A percentile compares a stretch with the other conserved stretches of the same genome.
These are phyloP conservation scores for Pistacia atlantica DNA, from an alignment of 345 rosid genomes.

Conservation along the genomic window DNA sequence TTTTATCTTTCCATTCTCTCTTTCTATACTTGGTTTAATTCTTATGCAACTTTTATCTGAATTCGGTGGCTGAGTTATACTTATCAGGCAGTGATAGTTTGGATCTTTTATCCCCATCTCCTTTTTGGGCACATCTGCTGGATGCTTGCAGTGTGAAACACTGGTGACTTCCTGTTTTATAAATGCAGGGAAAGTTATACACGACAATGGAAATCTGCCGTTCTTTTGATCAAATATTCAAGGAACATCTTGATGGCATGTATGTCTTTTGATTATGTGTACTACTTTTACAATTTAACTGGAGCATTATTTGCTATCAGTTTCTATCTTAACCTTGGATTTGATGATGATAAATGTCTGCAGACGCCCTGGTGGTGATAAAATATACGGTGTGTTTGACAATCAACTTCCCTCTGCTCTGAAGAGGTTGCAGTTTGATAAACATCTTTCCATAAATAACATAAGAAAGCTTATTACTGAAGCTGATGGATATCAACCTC, in stretches of 20 bases:
- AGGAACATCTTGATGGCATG: conserved; percentile 94
- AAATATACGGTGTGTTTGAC: conserved; percentile 79
- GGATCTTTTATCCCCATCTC: not conserved
- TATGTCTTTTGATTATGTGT: conserved; percentile 27
- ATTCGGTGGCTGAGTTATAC: conserved; percentile 5
- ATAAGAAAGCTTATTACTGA: conserved; percentile 84
- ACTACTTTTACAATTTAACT: not conserved
- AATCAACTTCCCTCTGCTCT: conserved; percentile 86
- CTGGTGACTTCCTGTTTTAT: conserved; percentile 15
- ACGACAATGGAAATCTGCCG: conserved; percentile 96
- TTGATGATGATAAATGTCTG: conserved; percentile 21
- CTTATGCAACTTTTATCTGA: not conserved
- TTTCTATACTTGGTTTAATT: not conserved
- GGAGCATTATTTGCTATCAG: not conserved
- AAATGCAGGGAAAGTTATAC: conserved; percentile 82
- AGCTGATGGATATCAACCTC: conserved; percentile 99
- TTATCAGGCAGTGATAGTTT: not conserved
- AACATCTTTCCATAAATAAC: conserved; percentile 85
- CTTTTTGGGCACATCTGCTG: not conserved
- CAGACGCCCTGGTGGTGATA: conserved; percentile 99
- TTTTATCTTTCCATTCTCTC: conserved; percentile 1
- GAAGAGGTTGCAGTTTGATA: conserved; percentile 93
- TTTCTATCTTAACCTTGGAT: conserved; percentile 9
- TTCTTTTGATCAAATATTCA: conserved; percentile 87
- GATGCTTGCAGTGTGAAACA: not conserved